Percentiles rank a stretch among this genome's conserved stretches.
phyloP scores from a whole-genome alignment of 164 flowering plant species.

The Macadamia integrifolia region DNA sequence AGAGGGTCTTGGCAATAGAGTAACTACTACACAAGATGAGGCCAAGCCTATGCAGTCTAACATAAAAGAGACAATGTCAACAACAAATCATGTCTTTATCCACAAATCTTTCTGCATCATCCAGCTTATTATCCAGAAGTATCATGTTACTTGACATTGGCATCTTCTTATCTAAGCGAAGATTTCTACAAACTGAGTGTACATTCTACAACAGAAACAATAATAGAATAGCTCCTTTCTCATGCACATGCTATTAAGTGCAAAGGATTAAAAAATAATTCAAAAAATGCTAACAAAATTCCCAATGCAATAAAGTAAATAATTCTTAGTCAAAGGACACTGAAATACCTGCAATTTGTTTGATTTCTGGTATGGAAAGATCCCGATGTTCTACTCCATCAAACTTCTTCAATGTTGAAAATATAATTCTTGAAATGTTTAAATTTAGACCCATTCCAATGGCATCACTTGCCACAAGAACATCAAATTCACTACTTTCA shows the following conservation, averaged over 20 bases:
- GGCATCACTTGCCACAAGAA: conserved; percentile 98
- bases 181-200: background rate
- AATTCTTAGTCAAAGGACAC: background rate
- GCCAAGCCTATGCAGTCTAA: too few species aligned
- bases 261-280: background rate
- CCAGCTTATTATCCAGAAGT: background rate
- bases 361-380: conserved; percentile 79
- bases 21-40: background rate
- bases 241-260: background rate
- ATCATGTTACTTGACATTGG: background rate
- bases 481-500: conserved; percentile 80
- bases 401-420: conserved; percentile 73
- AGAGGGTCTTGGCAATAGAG: background rate
- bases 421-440: conserved; percentile 86
- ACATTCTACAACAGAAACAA: background rate
- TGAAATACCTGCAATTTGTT: conserved; percentile 87
- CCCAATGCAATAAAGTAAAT: background rate
- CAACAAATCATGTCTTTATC: background rate
- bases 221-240: background rate
- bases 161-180: background rate
- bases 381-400: conserved; percentile 67
- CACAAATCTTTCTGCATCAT: background rate
- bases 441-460: conserved; percentile 99
- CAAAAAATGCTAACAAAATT: background rate
- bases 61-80: background rate